These are phyloP conservation scores for Parasitella parasitica DNA, from an alignment of 371 early-diverging fungal genomes.

Conservation along the genomic window DNA sequence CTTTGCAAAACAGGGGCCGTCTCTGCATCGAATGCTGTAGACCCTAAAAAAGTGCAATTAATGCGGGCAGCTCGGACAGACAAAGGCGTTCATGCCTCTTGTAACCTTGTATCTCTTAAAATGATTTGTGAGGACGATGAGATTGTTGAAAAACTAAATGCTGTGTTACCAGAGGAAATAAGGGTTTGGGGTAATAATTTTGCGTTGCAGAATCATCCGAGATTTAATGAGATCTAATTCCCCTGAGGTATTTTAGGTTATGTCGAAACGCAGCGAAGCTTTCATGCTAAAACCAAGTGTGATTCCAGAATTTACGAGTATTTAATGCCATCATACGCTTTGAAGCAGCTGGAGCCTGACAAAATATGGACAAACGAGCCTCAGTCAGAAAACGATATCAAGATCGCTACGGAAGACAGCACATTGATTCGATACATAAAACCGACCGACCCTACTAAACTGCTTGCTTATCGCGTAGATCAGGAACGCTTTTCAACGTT, in stretches of 20 bases:
- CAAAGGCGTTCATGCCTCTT: conserved; percentile 99
- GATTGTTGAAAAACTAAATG: conserved; percentile 77
- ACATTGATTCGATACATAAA: conserved; percentile 31
- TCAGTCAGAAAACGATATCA: conserved; percentile 21
- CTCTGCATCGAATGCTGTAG: conserved; percentile 72
- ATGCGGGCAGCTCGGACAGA: conserved; percentile 97
- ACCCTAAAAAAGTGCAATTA: conserved; percentile 77
- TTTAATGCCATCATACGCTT: conserved; percentile 91
- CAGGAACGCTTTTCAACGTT: conserved; percentile 63
- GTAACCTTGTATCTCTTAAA: conserved; percentile 93
- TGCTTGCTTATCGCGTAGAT: conserved; percentile 63
- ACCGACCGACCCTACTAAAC: conserved; percentile 48
- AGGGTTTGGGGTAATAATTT: conserved; percentile 75
- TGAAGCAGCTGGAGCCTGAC: conserved; percentile 42
- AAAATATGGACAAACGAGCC: conserved; percentile 10
- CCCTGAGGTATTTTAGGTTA: conserved; percentile 48
- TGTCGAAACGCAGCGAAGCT: conserved; percentile 71
- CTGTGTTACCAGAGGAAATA: conserved; percentile 74
- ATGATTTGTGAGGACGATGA: conserved; percentile 73
- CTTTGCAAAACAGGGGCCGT: conserved; percentile 73
- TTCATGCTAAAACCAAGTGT: conserved; percentile 91
- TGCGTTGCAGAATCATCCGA: too few species aligned
- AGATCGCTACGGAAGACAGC: conserved; percentile 34
- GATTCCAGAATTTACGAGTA: conserved; percentile 98
- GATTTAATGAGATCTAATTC: too few species aligned